Evolutionary conservation across 352 stramenopile genomes (phyloP), one percentile per base, ranked within the genome.

Genomic region (Phytophthora kernoviae): DNA sequence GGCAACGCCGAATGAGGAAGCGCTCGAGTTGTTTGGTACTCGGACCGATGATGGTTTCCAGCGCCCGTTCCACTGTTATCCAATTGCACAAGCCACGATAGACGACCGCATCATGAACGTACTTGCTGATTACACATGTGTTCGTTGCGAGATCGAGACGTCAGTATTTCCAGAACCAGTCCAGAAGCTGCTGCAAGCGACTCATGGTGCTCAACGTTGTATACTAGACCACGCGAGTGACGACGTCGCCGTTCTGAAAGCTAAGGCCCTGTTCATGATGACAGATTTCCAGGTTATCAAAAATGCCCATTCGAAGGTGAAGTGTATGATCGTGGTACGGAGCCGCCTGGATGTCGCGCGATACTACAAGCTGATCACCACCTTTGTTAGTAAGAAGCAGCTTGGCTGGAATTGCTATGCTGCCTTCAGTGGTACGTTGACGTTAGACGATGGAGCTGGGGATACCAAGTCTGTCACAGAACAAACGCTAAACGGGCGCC

Each of bases 321-420:
- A 94, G 77, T 90, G 81, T 34, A 91, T 94, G 81, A 77, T 94
- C 17, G 82, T 93, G n/a, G 75, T 81, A 14, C 82, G 84, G 7
- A 93, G 77, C 68, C 70, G 86, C 5, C 75, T 76, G n/a, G 84
- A 94, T 39, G 86, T 94, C 15, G 77, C 91, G n/a, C 67, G 81
- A 0, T 94, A 93, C 53, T 78, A 86, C 47, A 70, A 80, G 42
- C 45, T 92, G 18, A 73, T 94, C 49, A 71, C 68, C 4, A 62
- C 77, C 8, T 94, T 81, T 50, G 59, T 88, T 15, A 17, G 41
- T 14, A 87, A 87, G 54, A 88, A 68, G 58, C 66, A 72, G 33
- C 63, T 78, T 47, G 65, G 72, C 5, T 93, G 79, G 81, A 82
- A 80, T 37, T 81, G 82, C 8, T 93, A 88, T 44, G 81, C 81